A percentile compares a stretch with the other conserved stretches of the same genome.
Conservation (phyloP, 1,284 basidiomycete species). For the Rhizoctonia solani region DNA sequence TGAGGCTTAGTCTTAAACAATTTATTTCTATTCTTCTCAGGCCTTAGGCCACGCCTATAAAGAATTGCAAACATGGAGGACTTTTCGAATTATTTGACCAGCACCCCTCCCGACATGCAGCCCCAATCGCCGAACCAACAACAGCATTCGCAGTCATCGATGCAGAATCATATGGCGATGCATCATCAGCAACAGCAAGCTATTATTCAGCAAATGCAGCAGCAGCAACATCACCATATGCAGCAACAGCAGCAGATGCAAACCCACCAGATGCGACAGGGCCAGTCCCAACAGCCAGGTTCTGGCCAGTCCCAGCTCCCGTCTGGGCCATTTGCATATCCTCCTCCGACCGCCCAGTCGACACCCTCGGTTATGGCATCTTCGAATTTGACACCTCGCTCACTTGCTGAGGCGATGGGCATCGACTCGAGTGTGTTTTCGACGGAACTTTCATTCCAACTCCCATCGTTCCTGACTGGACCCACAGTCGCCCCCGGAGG, state of each 20-base stretch:
- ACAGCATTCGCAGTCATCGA: conserved; percentile 1
- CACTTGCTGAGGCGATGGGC: conserved; percentile 25
- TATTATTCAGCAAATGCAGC: conserved; percentile 2
- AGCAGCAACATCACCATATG: conserved; percentile 5
- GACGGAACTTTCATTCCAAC: conserved; percentile 45
- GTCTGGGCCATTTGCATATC: conserved; percentile 12
- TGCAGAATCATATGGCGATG: conserved; percentile 11
- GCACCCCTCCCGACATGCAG: conserved; percentile 13
- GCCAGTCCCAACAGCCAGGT: not conserved
- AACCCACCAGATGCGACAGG: conserved; percentile 23
- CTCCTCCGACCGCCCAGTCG: conserved; percentile 15
- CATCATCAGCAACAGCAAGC: conserved; percentile 16
- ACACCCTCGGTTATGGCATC: conserved; percentile 8
- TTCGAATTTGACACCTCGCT: conserved; percentile 5
- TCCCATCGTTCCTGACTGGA: conserved; percentile 47
- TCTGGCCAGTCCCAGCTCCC: conserved; percentile 29
- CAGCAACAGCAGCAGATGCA: no score
- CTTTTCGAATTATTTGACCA: conserved; percentile 10
- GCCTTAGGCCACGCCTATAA: no score
- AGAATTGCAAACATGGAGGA: conserved; percentile 30
- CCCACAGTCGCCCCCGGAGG: conserved; percentile 68
- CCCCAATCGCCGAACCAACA: conserved; percentile 14
- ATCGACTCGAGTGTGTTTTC: conserved; percentile 15
- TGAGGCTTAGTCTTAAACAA: no score
- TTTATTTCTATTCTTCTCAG: no score